Evolutionary conservation across 2,329 filamentous ascomycete species (phyloP).

Genomic region (Clonostachys rosea): DNA sequence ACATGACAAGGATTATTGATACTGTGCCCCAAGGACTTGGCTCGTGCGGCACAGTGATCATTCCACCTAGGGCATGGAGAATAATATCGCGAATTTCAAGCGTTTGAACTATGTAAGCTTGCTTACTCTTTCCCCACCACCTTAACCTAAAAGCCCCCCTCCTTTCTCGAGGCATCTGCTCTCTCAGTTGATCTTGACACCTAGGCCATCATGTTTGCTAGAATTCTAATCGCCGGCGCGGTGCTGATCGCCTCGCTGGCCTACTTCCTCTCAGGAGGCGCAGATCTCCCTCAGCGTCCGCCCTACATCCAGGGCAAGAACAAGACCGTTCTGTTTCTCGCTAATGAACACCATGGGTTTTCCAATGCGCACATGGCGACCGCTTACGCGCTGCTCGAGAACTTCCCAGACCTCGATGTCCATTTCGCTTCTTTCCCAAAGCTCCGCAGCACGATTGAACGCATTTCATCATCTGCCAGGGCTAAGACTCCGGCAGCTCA

Average conservation of each 20-base stretch:
- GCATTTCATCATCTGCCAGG: constrained; percentile 7
- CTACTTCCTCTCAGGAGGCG: neutral
- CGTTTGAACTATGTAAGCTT: too few relatives aligned
- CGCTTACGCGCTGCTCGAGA: constrained; percentile 21
- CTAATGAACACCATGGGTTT: constrained; percentile 22
- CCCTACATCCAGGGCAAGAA: constrained; percentile 10
- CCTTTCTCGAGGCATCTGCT: too few relatives aligned
- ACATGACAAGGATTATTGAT: too few relatives aligned
- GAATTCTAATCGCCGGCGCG: neutral
- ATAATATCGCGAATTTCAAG: too few relatives aligned
- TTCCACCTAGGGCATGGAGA: too few relatives aligned
- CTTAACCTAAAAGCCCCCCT: too few relatives aligned
- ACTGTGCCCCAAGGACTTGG: too few relatives aligned
- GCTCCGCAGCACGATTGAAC: constrained; percentile 4
- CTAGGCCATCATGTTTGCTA: neutral
- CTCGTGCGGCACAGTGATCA: too few relatives aligned
- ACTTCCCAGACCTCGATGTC: constrained; percentile 20
- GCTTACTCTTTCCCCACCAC: too few relatives aligned
- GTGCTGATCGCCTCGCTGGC: neutral
- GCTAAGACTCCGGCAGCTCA: constrained; percentile 5
- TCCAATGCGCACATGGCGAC: constrained; percentile 31
- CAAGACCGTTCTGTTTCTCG: constrained; percentile 25
- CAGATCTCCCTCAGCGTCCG: neutral
- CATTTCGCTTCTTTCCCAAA: constrained; percentile 26
- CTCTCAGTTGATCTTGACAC: too few relatives aligned